Evolutionary conservation across 371 early-diverging fungal species (phyloP), one percentile per base, ranked within the genome.

Genomic region (Circinella umbellata): DNA sequence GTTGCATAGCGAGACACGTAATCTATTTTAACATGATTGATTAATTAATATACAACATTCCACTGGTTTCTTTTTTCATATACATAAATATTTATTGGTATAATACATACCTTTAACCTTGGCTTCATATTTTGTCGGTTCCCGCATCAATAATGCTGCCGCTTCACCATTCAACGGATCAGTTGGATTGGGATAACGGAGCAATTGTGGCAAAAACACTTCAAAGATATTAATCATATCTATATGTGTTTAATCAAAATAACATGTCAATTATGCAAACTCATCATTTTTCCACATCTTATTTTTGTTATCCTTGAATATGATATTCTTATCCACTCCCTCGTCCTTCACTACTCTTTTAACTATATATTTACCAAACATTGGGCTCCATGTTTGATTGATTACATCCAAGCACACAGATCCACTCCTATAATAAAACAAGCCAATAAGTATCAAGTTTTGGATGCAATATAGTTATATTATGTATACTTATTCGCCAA

Each of bases 131-230:
- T 91, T 90, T 1, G 90, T 72, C 8, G 96, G 91, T 67, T 98
- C 99, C 18, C 98, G 89, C 95, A 99, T 95, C 80, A 97, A 84
- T 71, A 99, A 76, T 47, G 98, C 95, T 4, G 99, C 99, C 1
- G 99, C 99, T 80, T 99, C 99, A 64, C 99, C 97, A 78, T 99
- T 99, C 69, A 99, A 84, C n/a, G 99, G 99, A 81, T 99, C 99
- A 7, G 97, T 96, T 20, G 99, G 97, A 76, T 99, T 99, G 49
- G 99, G 99, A 77, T 99, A 99, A 48, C 97, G 89, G 65, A 99
- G 84, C 37, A 99, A 87, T 80, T 99, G 99, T 61, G 99, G 99
- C 63, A 99, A 83, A 79, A 99, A 99, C 35, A 96, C 95, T 75
- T 98, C 99, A 78, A 99, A 97, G 70, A 99, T 98, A 80, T 99